Conservation (phyloP, 306 rosid genomes). For the Ormosia emarginata region DNA sequence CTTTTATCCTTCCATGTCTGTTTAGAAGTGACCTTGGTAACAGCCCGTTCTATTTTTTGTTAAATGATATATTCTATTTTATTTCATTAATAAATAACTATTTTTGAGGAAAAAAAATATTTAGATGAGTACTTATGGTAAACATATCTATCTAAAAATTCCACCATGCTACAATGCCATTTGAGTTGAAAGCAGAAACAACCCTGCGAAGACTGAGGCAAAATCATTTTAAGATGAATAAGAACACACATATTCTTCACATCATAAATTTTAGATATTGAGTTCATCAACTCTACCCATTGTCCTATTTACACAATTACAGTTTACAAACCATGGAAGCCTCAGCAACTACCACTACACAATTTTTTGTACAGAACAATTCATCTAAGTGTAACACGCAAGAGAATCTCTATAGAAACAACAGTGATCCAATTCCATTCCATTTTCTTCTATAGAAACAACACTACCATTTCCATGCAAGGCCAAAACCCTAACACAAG, state of each 20-base stretch:
- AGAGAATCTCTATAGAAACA: neutral
- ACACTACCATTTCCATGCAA: conserved; percentile 30
- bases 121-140: too few relatives aligned
- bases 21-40: too few relatives aligned
- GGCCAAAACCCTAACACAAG: neutral
- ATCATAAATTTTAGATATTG: neutral
- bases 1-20: too few relatives aligned
- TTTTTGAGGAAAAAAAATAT: too few relatives aligned
- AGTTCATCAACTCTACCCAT: neutral
- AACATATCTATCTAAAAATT: neutral
- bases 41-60: too few relatives aligned
- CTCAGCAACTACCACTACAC: conserved; percentile 1
- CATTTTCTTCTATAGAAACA: neutral
- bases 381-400: neutral
- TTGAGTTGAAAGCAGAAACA: neutral
- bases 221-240: neutral
- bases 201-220: neutral
- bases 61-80: too few relatives aligned
- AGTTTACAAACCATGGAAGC: conserved; percentile 2
- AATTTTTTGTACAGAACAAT: conserved; percentile 28
- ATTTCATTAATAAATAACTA: too few relatives aligned
- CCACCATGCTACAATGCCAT: neutral
- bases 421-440: neutral
- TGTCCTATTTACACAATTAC: conserved; percentile 4
- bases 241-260: neutral